phyloP scores from a whole-genome alignment of 305 asterid genomes.

The Rubia occidens region DNA sequence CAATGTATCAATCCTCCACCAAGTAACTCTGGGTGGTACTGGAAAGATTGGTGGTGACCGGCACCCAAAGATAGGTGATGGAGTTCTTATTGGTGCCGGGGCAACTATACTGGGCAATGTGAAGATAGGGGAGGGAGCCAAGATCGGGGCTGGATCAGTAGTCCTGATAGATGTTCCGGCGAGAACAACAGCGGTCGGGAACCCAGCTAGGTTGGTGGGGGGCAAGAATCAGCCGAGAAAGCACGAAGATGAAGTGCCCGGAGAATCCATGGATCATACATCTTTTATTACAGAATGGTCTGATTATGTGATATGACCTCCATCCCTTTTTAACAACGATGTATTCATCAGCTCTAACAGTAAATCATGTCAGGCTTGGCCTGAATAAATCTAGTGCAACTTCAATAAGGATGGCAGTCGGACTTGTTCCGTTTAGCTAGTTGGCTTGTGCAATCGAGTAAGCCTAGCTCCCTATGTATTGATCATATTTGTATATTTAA shows the following conservation, averaged over 20 bases:
- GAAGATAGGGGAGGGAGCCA: constrained; percentile 23
- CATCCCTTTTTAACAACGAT: neutral
- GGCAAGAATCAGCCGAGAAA: constrained; percentile 16
- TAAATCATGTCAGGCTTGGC: neutral
- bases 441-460: neutral
- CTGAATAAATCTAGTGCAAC: neutral
- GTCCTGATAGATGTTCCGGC: constrained; percentile 27
- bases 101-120: constrained; percentile 27
- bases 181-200: constrained; percentile 22
- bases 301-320: constrained; percentile 14
- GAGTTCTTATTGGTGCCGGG: constrained; percentile 26
- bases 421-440: neutral
- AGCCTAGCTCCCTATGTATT: neutral
- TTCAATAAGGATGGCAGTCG: neutral
- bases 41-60: constrained; percentile 26
- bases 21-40: constrained; percentile 25
- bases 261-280: constrained; percentile 26
- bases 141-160: constrained; percentile 25
- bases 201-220: constrained; percentile 27
- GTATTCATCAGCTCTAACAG: neutral
- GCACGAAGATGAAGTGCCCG: constrained; percentile 22
- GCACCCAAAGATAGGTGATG: constrained; percentile 26
- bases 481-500: no score
- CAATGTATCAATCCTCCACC: constrained; percentile 25
- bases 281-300: constrained; percentile 21